Percentiles rank a stretch among this genome's conserved stretches.
These are phyloP conservation scores for Cucurbita ficifolia DNA, from an alignment of 306 rosid species.

Conservation along the genomic window DNA sequence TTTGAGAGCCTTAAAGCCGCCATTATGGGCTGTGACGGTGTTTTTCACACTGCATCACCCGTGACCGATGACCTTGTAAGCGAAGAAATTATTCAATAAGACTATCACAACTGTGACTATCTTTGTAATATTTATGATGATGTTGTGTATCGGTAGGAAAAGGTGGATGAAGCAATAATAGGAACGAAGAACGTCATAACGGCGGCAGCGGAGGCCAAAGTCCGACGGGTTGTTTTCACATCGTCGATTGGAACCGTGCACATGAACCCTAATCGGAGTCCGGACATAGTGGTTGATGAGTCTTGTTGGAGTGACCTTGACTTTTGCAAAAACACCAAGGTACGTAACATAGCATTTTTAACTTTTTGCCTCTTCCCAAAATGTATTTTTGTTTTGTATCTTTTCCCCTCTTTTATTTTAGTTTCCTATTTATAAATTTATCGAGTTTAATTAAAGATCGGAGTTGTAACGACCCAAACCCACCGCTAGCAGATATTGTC, in stretches of 20 bases:
- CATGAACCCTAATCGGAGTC: constrained; percentile 56
- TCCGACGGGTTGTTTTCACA: constrained; percentile 70
- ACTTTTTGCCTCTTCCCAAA: not conserved
- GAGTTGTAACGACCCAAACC: too few species aligned
- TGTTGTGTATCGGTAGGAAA: constrained; percentile 13
- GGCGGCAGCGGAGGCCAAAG: constrained; percentile 59
- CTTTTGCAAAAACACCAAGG: constrained; percentile 84
- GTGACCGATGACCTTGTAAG: constrained; percentile 67
- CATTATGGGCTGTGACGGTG: constrained; percentile 55
- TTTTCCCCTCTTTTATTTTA: not conserved
- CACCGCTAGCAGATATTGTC: too few species aligned
- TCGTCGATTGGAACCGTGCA: constrained; percentile 78
- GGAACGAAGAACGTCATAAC: constrained; percentile 58
- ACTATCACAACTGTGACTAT: not conserved
- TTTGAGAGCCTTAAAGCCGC: constrained; percentile 33
- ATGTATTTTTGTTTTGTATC: not conserved
- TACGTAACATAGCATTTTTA: not conserved
- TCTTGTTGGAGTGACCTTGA: constrained; percentile 88
- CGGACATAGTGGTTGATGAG: constrained; percentile 57
- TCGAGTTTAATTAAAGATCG: too few species aligned
- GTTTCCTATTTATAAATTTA: too few species aligned
- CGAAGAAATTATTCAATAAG: not conserved
- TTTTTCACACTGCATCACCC: constrained; percentile 80
- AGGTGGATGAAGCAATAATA: constrained; percentile 61
- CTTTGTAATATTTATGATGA: too few species aligned